phyloP scores from a whole-genome alignment of 2,329 filamentous ascomycete genomes.

The Venturiaceae sp. region DNA sequence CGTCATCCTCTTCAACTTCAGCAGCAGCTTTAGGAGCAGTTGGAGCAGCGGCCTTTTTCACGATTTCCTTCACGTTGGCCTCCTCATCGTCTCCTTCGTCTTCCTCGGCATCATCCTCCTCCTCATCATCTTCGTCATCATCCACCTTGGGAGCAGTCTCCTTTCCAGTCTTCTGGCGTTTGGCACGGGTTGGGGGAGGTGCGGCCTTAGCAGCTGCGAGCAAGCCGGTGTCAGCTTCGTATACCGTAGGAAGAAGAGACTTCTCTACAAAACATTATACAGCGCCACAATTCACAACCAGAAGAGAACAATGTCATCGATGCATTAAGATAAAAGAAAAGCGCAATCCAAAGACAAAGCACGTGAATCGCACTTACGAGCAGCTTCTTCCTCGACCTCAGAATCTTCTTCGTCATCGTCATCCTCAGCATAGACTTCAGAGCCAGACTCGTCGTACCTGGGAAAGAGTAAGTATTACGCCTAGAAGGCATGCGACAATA shows the following conservation, averaged over 20 bases:
- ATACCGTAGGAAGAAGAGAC: neutral
- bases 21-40: conserved; percentile 13
- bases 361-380: conserved; percentile 12
- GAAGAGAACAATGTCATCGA: neutral
- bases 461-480: conserved; percentile 12
- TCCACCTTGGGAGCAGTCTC: conserved; percentile 7
- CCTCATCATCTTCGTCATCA: conserved; percentile 12
- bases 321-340: neutral
- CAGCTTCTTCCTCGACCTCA: conserved; percentile 22
- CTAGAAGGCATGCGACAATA: neutral
- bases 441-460: conserved; percentile 27
- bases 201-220: neutral
- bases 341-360: neutral
- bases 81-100: conserved; percentile 20
- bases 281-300: neutral
- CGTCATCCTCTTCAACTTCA: conserved; percentile 26
- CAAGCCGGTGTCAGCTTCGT: neutral
- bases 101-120: conserved; percentile 14
- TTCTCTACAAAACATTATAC: neutral
- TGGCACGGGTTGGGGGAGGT: conserved; percentile 22
- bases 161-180: conserved; percentile 20
- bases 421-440: conserved; percentile 22
- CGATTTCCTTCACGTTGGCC: conserved; percentile 16
- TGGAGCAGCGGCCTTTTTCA: neutral
- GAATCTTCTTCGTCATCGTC: conserved; percentile 19